Evolutionary conservation across 208 protist genomes (phyloP), one percentile per base, ranked within the genome.

Genomic region (Kentomonas sorsogonicus): DNA sequence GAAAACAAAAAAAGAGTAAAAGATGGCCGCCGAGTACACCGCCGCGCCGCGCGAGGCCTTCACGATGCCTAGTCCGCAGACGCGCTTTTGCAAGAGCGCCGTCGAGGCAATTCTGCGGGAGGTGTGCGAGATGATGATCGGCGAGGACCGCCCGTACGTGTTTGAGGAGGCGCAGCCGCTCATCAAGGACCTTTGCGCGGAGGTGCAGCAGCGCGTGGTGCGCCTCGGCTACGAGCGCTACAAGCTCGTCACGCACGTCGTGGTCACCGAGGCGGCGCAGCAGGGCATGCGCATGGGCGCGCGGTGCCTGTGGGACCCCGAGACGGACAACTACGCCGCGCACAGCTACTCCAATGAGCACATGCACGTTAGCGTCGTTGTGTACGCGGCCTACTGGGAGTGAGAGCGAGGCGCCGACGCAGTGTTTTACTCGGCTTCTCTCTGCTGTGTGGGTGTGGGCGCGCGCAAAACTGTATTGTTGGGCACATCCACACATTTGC

Each of bases 301-400:
- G 10, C 79, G 89, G 25, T 94, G 85, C 51, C 51, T 97, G 61
- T 97, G 91, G 89, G 91, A 97, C 60, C 86, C 89, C 6, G 86
- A 90, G 23, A 90, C 78, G 43, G 90, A 96, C 68, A 93, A 93
- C 64, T 94, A 92, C 68, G 89, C 89, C 10, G 40, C 78, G 10
- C 83, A 79, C 72, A 89, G 79, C 15, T 81, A 86, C 66, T 79
- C 77, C 25, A 94, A 63, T 22, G 74, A 85, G 66, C 53, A 71
- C 26, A 91, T 92, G 77, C 79, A 91, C 55, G 66, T 91, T 23
- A 83, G 66, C 30, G 61, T 91, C 10, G 69, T 83, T 5, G 69
- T 89, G 33, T 94, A 87, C 53, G 84, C 71, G 11, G 45, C 89
- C 26, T 94, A 92, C 70, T 94, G 83, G 83, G 83, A 91, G 72